phyloP scores from a whole-genome alignment of 768 basidiomycete genomes.

The Sarcodon aspratus region DNA sequence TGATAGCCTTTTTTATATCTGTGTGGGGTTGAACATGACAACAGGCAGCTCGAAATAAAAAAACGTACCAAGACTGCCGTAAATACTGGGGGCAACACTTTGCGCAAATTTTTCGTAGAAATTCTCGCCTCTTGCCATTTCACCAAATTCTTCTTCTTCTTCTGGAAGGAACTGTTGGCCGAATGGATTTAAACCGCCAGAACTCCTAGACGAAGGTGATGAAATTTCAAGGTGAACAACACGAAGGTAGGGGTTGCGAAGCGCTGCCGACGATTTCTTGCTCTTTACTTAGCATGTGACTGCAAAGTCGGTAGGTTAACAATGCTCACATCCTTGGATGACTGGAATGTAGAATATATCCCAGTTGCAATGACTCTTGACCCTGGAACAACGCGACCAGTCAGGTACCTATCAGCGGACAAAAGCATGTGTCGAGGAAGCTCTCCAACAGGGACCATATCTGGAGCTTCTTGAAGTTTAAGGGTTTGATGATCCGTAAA shows the following conservation, averaged over 20 bases:
- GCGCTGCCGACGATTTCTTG: constrained; percentile 73
- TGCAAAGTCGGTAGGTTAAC: not conserved
- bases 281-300: not conserved
- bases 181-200: constrained; percentile 71
- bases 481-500: constrained; percentile 95
- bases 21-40: not conserved
- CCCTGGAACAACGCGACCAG: constrained; percentile 90
- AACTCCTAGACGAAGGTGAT: constrained; percentile 57
- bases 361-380: constrained; percentile 94
- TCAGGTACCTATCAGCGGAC: constrained; percentile 83
- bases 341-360: constrained; percentile 93
- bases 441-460: constrained; percentile 99
- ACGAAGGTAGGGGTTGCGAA: constrained; percentile 91
- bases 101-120: constrained; percentile 91
- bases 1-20: constrained; percentile 99
- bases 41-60: not conserved
- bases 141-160: constrained; percentile 93
- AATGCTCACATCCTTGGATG: constrained; percentile 63
- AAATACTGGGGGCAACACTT: constrained; percentile 96
- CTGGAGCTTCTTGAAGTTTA: constrained; percentile 97
- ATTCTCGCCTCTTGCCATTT: constrained; percentile 78
- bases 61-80: constrained; percentile 73
- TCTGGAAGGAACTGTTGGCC: constrained; percentile 86
- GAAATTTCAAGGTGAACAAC: constrained; percentile 88
- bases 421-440: constrained; percentile 91